Percentiles rank a stretch among this genome's conserved stretches.
phyloP scores from a whole-genome alignment of 768 basidiomycete genomes.

The Trametes elegans region DNA sequence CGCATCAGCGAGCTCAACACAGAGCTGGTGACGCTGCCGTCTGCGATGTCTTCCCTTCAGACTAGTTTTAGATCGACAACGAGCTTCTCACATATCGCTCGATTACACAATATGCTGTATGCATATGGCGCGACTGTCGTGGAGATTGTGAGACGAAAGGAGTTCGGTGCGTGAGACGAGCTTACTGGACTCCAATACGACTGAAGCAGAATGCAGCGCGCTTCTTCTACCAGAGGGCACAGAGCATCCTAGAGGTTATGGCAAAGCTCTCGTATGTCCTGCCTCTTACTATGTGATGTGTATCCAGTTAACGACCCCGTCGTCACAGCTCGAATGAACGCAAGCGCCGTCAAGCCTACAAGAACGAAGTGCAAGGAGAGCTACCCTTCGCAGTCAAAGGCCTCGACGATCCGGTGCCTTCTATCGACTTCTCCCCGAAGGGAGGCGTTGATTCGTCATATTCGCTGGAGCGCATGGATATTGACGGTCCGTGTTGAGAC shows the following conservation, averaged over 20 bases:
- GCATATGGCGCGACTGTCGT: conserved; percentile 90
- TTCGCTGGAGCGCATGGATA: conserved; percentile 62
- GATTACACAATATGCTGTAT: conserved; percentile 87
- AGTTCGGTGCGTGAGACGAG: conserved; percentile 61
- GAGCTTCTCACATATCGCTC: conserved; percentile 87
- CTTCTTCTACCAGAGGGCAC: conserved; percentile 80
- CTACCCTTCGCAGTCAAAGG: conserved; percentile 84
- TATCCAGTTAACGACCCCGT: not conserved
- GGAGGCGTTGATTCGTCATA: conserved; percentile 63
- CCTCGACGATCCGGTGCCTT: conserved; percentile 78
- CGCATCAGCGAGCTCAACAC: conserved; percentile 80
- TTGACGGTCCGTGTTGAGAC: conserved; percentile 56
- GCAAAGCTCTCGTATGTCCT: conserved; percentile 75
- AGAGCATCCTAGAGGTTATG: conserved; percentile 82
- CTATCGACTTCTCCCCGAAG: conserved; percentile 74
- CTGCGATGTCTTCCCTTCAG: conserved; percentile 62
- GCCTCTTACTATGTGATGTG: not conserved
- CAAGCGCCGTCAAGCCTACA: conserved; percentile 82
- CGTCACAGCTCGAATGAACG: conserved; percentile 63
- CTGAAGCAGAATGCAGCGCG: conserved; percentile 44
- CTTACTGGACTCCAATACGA: not conserved
- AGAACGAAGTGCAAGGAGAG: conserved; percentile 79
- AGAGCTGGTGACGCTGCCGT: conserved; percentile 73
- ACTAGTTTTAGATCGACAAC: conserved; percentile 69
- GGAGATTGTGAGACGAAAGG: conserved; percentile 87